Evolutionary conservation across 768 basidiomycete genomes (phyloP), one percentile per base, ranked within the genome.

Genomic region (Suillus americanus): DNA sequence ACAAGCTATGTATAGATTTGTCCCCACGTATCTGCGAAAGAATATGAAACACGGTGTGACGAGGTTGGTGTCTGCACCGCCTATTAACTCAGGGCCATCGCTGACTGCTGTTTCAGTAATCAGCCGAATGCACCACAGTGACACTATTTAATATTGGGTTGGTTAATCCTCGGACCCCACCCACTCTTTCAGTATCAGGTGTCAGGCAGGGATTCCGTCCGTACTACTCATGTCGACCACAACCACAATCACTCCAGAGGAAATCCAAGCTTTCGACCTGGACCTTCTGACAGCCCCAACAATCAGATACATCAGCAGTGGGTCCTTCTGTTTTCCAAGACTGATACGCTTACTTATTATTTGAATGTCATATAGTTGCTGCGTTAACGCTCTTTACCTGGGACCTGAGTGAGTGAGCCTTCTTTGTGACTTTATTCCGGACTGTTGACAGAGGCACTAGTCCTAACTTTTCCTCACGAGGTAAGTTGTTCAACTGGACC

Each of bases 391-490:
- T 63, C 6, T 63, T 60, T 40, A 35, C 54, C 10, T 63, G 55
- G 53, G 62, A 63, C 33, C 5, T 63, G 10, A 30, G 62, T 63
- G 30, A 63, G 62, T 33, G 38, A 12, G 12, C 18, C 14, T 14
- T 16, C 10, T 63, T n/a, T 25, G 18, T 5, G 4, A 4, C 3
- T 18, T 35, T 45, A 57, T 60, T 61, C 9, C 23, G 23, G 20
- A 45, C 18, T 14, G 7, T 8, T 57, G 35, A 60, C 55, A 33
- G 3, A 18, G 5, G 18, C 14, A 5, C 25, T 3, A 63, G 62
- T 61, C 20, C 33, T 63, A 0, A 63, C 62, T 28, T 63, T 63
- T 38, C 38, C 53, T 25, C 38, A 63, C 12, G 62, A 63, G 40
- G 62, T 63, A 25, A 61, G 55, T 14, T 56, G 13, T n/a, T 20